phyloP scores from a whole-genome alignment of 2,329 filamentous ascomycete genomes.

The Rutstroemia sp. region DNA sequence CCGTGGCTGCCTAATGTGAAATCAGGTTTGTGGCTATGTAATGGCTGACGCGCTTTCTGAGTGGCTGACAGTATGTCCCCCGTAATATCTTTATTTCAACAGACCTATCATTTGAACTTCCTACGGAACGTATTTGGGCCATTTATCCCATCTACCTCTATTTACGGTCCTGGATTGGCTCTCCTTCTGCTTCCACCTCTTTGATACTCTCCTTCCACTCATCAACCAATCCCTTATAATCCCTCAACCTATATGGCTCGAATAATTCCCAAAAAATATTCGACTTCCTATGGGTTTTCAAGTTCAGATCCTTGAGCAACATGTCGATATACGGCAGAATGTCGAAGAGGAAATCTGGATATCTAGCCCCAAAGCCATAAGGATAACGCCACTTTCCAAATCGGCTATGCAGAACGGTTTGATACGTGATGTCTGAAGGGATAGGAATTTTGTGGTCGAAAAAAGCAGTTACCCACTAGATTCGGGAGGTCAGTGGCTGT shows the following conservation, averaged over 20 bases:
- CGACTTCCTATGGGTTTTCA: slow-evolving; percentile 47
- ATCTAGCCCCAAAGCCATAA: slow-evolving; percentile 52
- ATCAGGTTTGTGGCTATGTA: not conserved
- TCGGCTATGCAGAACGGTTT: slow-evolving; percentile 57
- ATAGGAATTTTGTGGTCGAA: slow-evolving; percentile 43
- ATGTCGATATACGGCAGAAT: slow-evolving; percentile 65
- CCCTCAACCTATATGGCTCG: slow-evolving; percentile 37
- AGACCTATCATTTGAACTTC: too few relatives aligned
- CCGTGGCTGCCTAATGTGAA: not conserved
- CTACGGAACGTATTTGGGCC: not conserved
- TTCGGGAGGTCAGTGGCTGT: too few relatives aligned
- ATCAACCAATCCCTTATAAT: slow-evolving; percentile 37
- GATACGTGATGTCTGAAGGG: slow-evolving; percentile 36
- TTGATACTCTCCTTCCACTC: slow-evolving; percentile 31
- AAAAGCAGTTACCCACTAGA: slow-evolving; percentile 54
- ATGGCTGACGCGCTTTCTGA: too few relatives aligned
- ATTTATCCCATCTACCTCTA: not conserved
- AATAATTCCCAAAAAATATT: slow-evolving; percentile 33
- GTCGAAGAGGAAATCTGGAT: slow-evolving; percentile 71
- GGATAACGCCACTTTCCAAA: slow-evolving; percentile 66
- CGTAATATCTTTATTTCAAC: too few relatives aligned
- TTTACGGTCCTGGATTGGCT: not conserved
- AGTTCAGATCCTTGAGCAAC: slow-evolving; percentile 56
- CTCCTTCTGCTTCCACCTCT: not conserved
- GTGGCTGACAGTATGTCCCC: too few relatives aligned